Evolutionary conservation across 163 green algal genomes (phyloP).

Genomic region (Chloroidium sp.): DNA sequence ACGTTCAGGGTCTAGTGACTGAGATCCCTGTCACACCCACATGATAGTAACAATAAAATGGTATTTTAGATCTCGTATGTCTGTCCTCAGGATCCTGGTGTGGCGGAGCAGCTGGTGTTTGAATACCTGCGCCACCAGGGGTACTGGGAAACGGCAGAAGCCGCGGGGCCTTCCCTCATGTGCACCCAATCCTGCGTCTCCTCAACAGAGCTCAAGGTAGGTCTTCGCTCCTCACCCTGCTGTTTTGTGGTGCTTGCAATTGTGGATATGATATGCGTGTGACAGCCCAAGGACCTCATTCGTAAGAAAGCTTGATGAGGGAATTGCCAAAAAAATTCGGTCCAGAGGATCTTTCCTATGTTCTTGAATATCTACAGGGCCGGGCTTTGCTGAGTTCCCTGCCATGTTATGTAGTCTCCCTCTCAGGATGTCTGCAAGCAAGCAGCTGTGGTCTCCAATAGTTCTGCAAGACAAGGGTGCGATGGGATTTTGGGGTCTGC

Average conservation of each 20-base stretch:
- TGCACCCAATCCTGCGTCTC: slow-evolving; percentile 8
- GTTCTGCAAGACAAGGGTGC: not conserved
- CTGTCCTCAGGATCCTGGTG: slow-evolving; percentile 1
- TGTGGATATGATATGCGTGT: too few species aligned
- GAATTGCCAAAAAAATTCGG: too few species aligned
- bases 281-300: too few species aligned
- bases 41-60: too few species aligned
- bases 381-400: too few species aligned
- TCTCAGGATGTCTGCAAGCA: too few species aligned
- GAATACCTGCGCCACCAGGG: slow-evolving; percentile 68
- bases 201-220: not conserved
- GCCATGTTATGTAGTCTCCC: too few species aligned
- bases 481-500: not conserved
- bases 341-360: too few species aligned
- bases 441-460: not conserved
- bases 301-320: too few species aligned
- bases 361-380: too few species aligned
- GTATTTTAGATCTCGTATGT: not conserved
- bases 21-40: too few species aligned
- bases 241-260: not conserved
- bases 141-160: slow-evolving; percentile 45
- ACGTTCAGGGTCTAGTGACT: not conserved
- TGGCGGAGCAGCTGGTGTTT: slow-evolving; percentile 55
- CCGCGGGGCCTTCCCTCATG: slow-evolving; percentile 51
- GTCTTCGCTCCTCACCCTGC: not conserved